Evolutionary conservation across 2,329 filamentous ascomycete species (phyloP).

Genomic region (Chaetoscypha palmicola): DNA sequence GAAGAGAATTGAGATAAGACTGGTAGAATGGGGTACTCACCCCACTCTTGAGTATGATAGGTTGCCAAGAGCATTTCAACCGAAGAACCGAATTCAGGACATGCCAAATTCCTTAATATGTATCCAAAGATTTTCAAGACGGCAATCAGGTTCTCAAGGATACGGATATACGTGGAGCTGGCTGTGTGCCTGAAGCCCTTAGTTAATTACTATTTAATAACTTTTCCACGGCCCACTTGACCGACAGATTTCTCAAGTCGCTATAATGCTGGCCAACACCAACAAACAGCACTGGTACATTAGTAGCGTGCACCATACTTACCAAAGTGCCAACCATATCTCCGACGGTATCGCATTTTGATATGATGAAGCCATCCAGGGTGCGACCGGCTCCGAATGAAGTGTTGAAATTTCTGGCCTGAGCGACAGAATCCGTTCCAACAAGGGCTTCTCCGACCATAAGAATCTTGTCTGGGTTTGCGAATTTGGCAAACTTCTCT

Average conservation of each 20-base stretch:
- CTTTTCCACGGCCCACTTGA: conserved; percentile 63
- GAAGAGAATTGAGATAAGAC: background rate
- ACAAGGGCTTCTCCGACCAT: conserved; percentile 92
- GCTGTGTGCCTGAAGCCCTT: background rate
- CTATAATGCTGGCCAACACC: conserved; percentile 67
- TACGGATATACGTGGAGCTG: too few relatives aligned
- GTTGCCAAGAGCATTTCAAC: too few relatives aligned
- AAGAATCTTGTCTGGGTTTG: conserved; percentile 94
- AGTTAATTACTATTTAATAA: conserved; percentile 38
- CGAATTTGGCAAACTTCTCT: conserved; percentile 96
- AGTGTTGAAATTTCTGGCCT: conserved; percentile 92
- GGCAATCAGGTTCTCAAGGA: too few relatives aligned
- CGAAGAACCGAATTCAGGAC: too few relatives aligned
- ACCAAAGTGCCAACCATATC: conserved; percentile 87
- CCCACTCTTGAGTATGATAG: background rate
- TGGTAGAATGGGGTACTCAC: background rate
- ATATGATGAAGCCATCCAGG: conserved; percentile 96
- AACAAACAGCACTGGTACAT: conserved; percentile 91
- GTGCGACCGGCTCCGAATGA: conserved; percentile 75
- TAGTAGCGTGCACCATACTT: conserved; percentile 94
- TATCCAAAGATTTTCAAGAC: too few relatives aligned
- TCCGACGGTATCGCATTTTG: conserved; percentile 98
- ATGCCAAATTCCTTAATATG: too few relatives aligned
- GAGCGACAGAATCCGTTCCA: conserved; percentile 88
- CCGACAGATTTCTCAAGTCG: conserved; percentile 61